Base-by-base conservation (phyloP, 2,329 filamentous ascomycete species). In the Verticillium zaregamsianum region DNA sequence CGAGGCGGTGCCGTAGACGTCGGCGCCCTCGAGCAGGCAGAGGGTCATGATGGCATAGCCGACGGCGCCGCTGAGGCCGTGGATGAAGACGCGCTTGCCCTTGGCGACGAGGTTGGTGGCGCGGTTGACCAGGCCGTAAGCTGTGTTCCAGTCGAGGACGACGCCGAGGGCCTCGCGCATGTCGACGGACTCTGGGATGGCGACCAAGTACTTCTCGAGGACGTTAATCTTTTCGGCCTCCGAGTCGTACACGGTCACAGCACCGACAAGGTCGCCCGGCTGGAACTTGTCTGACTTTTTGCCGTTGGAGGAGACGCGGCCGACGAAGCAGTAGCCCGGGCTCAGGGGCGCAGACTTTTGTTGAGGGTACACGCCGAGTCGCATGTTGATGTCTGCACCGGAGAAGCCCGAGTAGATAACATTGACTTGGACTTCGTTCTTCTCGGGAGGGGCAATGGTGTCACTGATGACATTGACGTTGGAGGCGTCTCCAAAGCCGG, bases 31-130 rank as follows among this genome's bases (percentile, higher is more conserved):
- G 5, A 77, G 68, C 58, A 75, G 73, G 64, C 76, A 77, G 3
- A 83, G 70, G 1, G 69, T 72, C 70, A 79, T 74, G 25, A 77
- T 49, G 0, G 75, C 80, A 59, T 72, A 77, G 20, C 81, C 80
- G 1, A 83, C 80, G 8, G 80, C 79, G 33, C 81, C 81, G 63
- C 79, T 82, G 28, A 82, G 69, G 39, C 80, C 79, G 67, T 83
- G 81, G 20, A 83, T 69, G 66, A 83, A 83, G 55, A 83, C 79
- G 25, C 76, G 75, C 60, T 81, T 74, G 33, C 79, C 80, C 32
- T 71, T 69, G 1, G 68, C 57, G 2, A 83, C 77, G 20, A 52
- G 20, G 35, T 76, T 72, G 3, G 78, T 78, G 2, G 64, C 65
- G 45, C 70, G 75, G 25, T 73, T 63, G 9, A 78, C 73, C 68